phyloP scores from a whole-genome alignment of 2,329 filamentous ascomycete genomes.

The Juglanconis sp. region DNA sequence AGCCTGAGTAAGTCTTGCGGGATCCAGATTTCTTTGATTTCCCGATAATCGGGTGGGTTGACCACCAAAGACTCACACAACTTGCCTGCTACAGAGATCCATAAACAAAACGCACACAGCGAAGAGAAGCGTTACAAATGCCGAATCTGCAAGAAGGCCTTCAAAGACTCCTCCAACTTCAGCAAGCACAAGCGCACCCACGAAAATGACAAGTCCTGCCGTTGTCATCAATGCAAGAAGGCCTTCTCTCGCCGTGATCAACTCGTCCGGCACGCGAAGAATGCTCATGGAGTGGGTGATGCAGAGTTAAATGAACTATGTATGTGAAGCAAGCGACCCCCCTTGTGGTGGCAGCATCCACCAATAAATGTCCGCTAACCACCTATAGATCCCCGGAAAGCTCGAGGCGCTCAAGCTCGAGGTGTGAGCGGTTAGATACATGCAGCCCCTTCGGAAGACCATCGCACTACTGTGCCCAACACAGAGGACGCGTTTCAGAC shows the following conservation, averaged over 20 bases:
- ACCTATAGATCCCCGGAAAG: not conserved
- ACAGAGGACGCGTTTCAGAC: too few species aligned
- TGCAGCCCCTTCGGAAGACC: not conserved
- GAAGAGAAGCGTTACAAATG: constrained; percentile 34
- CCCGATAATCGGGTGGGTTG: not conserved
- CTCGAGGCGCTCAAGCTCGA: not conserved
- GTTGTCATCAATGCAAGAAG: constrained; percentile 42
- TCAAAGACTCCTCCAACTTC: constrained; percentile 64
- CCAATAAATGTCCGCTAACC: not conserved
- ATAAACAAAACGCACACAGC: constrained; percentile 52
- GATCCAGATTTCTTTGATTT: not conserved
- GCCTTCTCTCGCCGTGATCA: constrained; percentile 60
- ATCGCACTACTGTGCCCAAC: too few species aligned
- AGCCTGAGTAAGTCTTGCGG: not conserved
- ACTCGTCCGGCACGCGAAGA: constrained; percentile 49
- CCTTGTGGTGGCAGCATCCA: too few species aligned
- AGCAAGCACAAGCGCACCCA: constrained; percentile 65
- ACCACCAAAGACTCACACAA: not conserved
- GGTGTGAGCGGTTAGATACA: too few species aligned
- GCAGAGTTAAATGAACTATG: too few species aligned
- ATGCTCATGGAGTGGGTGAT: not conserved
- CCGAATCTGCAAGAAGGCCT: constrained; percentile 51
- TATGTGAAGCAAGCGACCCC: too few species aligned
- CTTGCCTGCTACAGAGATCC: not conserved
- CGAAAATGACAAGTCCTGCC: constrained; percentile 26